Conservation (phyloP, 805 yeast species). For the Kodamaea jinghongensis region DNA sequence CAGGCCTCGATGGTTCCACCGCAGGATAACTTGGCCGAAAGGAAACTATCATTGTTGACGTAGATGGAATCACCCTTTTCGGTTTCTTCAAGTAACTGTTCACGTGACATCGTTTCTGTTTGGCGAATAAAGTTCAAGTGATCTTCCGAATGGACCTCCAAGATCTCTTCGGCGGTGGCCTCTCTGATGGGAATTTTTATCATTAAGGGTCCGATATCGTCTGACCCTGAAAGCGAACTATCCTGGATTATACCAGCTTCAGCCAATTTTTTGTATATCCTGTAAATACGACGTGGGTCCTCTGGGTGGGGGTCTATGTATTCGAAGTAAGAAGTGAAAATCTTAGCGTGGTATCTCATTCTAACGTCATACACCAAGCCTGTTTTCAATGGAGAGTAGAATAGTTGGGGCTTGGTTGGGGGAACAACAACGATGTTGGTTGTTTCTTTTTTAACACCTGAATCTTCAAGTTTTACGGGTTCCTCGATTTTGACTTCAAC, state of each 20-base stretch:
- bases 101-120: conserved; percentile 75
- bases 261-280: conserved; percentile 89
- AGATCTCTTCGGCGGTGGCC: conserved; percentile 81
- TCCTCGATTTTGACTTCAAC: not conserved
- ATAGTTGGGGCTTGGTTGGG: conserved; percentile 60
- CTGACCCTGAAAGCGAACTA: conserved; percentile 66
- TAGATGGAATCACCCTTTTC: conserved; percentile 94
- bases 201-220: conserved; percentile 84
- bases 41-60: conserved; percentile 83
- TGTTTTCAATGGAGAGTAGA: conserved; percentile 75
- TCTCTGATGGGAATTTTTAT: conserved; percentile 85
- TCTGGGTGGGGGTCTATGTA: conserved; percentile 99
- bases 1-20: conserved; percentile 98
- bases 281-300: conserved; percentile 93
- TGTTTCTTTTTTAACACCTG: not conserved
- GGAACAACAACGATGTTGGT: conserved; percentile 46
- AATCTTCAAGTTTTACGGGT: not conserved
- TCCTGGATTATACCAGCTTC: conserved; percentile 90
- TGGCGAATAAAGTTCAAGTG: conserved; percentile 74
- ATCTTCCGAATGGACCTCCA: conserved; percentile 78
- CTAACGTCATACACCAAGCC: conserved; percentile 95
- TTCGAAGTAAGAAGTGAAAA: conserved; percentile 86
- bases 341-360: conserved; percentile 95
- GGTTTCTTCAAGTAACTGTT: conserved; percentile 73
- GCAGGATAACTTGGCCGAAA: conserved; percentile 87